Conservation (phyloP, 805 yeast species). For the Candida nonsorbophila region DNA sequence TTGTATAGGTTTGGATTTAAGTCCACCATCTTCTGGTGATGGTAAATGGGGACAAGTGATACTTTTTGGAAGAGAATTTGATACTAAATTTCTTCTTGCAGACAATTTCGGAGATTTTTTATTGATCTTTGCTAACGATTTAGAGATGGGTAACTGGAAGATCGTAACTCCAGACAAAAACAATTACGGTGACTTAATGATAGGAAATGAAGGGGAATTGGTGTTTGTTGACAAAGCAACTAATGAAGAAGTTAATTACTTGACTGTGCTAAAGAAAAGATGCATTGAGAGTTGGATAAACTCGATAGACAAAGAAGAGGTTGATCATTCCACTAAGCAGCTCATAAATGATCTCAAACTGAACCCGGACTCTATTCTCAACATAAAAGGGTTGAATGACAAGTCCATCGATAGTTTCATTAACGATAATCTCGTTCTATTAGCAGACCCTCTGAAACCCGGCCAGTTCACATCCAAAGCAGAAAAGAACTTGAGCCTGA, state of each 20-base stretch:
- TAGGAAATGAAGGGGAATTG: slow-evolving; percentile 69
- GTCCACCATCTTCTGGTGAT: slow-evolving; percentile 57
- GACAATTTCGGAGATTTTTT: slow-evolving; percentile 33
- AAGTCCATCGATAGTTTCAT: slow-evolving; percentile 26
- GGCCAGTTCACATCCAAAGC: neutral
- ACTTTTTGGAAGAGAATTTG: slow-evolving; percentile 40
- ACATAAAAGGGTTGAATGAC: slow-evolving; percentile 11
- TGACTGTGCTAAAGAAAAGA: slow-evolving; percentile 34
- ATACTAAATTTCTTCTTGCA: slow-evolving; percentile 38
- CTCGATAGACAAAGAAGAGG: slow-evolving; percentile 13
- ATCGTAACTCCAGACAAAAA: slow-evolving; percentile 53
- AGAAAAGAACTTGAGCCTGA: slow-evolving; percentile 3
- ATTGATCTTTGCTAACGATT: slow-evolving; percentile 68
- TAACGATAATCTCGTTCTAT: slow-evolving; percentile 19
- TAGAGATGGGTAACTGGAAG: slow-evolving; percentile 77
- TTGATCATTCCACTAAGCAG: slow-evolving; percentile 6
- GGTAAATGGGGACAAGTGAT: slow-evolving; percentile 77
- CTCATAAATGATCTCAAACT: slow-evolving; percentile 15
- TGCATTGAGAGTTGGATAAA: slow-evolving; percentile 28
- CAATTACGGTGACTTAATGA: slow-evolving; percentile 48
- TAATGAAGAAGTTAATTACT: slow-evolving; percentile 35
- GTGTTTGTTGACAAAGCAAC: slow-evolving; percentile 59
- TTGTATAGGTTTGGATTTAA: slow-evolving; percentile 82
- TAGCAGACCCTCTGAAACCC: slow-evolving; percentile 1
- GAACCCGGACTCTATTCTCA: slow-evolving; percentile 15